Base-by-base conservation (phyloP, 306 rosid species). In the Purshia tridentata region DNA sequence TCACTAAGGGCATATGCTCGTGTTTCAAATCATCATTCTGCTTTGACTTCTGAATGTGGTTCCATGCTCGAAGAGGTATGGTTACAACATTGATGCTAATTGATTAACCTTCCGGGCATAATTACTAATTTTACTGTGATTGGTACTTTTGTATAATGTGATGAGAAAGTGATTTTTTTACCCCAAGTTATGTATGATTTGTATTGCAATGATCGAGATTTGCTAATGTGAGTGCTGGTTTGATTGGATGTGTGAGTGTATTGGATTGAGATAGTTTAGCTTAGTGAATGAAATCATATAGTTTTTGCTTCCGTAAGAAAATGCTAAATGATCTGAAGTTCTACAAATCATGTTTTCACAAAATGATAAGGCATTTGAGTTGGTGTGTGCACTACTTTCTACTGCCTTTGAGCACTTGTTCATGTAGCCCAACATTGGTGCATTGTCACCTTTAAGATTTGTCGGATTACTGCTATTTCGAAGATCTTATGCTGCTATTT, bases 11-110 rank as follows among this genome's bases (percentile, higher is more conserved):
- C 91, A 74, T 91, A 89, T 86, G 76, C 81, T 56, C 80, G 84
- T 74, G 90, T 89, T 77, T 89, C 93, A 64, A 89, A 86, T 84
- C 86, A 76, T 74, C 93, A 93, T 82, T 89, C 97, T 72, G 88
- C 98, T 77, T 81, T 93, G 87, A 93, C 98, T 69, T 93, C 98
- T 69, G 97, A 93, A 84, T 91, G 98, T 37, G 98, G 98, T 76
- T 93, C 96, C 75, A 91, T 93, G 97, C 97, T 93, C 53, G 97
- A 93, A 81, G 98, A 93, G 96, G 98, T 93, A 80, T 63, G 79
- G 18, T 69, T 67, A 19, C 53, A 50, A 48, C 48, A 6, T 52
- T 29, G 64, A 58, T 58, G 64, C 42, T 13, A 23, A 56, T 58
- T 35, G 19, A 58, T 13, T 13, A 23, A 29, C 49, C 50, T 6